Percentiles rank a stretch among this genome's conserved stretches.
phyloP scores from a whole-genome alignment of 768 basidiomycete species.

The Daedaleopsis nitida region DNA sequence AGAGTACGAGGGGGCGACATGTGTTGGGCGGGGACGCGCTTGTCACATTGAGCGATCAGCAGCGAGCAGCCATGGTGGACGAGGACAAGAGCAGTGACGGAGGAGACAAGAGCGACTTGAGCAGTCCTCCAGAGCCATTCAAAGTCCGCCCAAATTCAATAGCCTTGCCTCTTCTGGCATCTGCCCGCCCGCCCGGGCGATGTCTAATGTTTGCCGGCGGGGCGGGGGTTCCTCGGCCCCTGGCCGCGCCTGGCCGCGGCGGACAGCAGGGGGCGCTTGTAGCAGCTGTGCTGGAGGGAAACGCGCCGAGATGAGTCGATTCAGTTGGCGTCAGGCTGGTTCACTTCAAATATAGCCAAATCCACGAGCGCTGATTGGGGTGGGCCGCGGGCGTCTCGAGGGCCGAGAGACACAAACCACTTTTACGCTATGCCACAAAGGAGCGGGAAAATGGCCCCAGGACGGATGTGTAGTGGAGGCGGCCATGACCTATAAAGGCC shows the following conservation, averaged over 20 bases:
- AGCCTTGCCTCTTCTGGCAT: conserved; percentile 6
- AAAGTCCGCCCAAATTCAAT: conserved; percentile 24
- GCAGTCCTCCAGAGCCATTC: conserved; percentile 7
- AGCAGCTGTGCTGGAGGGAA: no score
- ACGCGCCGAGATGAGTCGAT: no score
- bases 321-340: no score
- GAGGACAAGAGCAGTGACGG: conserved; percentile 11
- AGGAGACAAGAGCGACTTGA: conserved; percentile 10
- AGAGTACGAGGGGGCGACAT: conserved; percentile 8
- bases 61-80: conserved; percentile 19
- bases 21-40: background rate
- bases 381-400: background rate
- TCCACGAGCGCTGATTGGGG: background rate
- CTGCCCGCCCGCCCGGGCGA: conserved; percentile 2
- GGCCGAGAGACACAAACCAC: no score
- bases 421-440: no score
- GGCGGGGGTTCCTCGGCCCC: background rate
- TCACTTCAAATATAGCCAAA: no score
- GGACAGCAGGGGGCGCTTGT: no score
- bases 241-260: background rate
- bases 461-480: no score
- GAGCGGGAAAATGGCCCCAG: no score
- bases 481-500: no score
- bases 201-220: background rate
- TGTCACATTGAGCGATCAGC: conserved; percentile 18